Evolutionary conservation across 2,329 filamentous ascomycete species (phyloP), one percentile per base, ranked within the genome.

Genomic region (Calonectria pauciramosa): DNA sequence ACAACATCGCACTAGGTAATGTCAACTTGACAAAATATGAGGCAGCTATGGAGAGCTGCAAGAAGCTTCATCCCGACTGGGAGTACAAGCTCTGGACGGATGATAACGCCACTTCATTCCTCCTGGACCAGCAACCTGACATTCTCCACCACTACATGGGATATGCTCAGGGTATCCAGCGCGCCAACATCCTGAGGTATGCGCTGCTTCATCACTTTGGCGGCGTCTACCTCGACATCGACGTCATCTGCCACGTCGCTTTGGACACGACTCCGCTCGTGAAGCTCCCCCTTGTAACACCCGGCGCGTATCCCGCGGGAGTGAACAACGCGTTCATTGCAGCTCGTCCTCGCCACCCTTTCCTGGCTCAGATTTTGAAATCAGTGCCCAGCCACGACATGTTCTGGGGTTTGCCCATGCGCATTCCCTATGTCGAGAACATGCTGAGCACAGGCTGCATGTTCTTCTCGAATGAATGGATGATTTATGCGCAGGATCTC

Each of bases 401-500:
- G 69, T 74, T 68, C 51, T 80, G 79, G 79, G 74, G 73, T 26
- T 70, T 80, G 69, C 77, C 78, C 18, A 78, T 81, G 74, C 78
- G 79, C 47, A 76, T 80, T 10, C 78, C 79, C 13, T 81, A 80
- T 68, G 75, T 81, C 49, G 79, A 81, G 64, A 80, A 80, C 76
- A 81, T 81, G 79, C 65, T 81, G 26, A 81, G 77, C 76, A 76
- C 79, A 7, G 78, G 78, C 30, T 81, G 78, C 74, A 80, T 81
- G 78, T 81, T 78, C 75, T 81, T 75, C 71, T 78, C 79, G 60
- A 80, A 80, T 73, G 69, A 75, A 60, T 81, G 79, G 79, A 81
- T 81, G 77, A 49, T 49, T 20, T 81, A 80, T 41, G 77, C 76
- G 5, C 74, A 74, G 16, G 76, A 78, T 44, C 34, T 60, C 14